A percentile compares a stretch with the other conserved stretches of the same genome.
phyloP scores from a whole-genome alignment of 2,329 filamentous ascomycete species.

The Paramyrothecium sp. region DNA sequence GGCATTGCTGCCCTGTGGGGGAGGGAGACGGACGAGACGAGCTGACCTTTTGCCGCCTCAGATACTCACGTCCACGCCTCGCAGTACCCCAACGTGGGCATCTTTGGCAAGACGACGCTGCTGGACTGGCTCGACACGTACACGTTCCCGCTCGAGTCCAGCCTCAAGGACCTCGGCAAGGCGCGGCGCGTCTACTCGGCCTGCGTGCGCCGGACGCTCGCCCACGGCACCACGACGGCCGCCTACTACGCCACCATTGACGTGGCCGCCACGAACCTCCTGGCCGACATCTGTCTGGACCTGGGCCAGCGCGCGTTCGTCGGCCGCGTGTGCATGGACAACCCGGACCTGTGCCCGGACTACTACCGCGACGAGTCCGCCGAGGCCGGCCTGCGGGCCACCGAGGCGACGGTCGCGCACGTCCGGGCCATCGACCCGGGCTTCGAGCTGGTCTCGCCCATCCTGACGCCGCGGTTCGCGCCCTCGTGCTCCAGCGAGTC shows the following conservation, averaged over 20 bases:
- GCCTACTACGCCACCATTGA: slow-evolving; percentile 94
- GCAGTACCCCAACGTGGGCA: slow-evolving; percentile 90
- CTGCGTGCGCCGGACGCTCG: slow-evolving; percentile 75
- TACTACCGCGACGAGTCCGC: slow-evolving; percentile 77
- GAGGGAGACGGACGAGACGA: neutral
- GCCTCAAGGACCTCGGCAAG: slow-evolving; percentile 60
- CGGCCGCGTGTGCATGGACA: slow-evolving; percentile 95
- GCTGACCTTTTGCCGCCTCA: slow-evolving; percentile 29
- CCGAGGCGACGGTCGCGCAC: slow-evolving; percentile 61
- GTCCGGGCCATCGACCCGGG: slow-evolving; percentile 65
- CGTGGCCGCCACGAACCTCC: slow-evolving; percentile 83
- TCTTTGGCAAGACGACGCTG: slow-evolving; percentile 91
- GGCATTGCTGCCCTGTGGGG: too few species aligned
- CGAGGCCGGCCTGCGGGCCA: slow-evolving; percentile 54
- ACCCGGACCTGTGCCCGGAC: slow-evolving; percentile 59
- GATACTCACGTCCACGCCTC: slow-evolving; percentile 95
- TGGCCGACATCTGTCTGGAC: slow-evolving; percentile 77
- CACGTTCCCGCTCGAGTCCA: slow-evolving; percentile 89
- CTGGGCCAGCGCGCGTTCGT: slow-evolving; percentile 87
- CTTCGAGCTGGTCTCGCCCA: slow-evolving; percentile 67
- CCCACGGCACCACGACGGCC: slow-evolving; percentile 89
- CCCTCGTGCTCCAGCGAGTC: slow-evolving; percentile 58
- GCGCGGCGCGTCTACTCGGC: slow-evolving; percentile 74
- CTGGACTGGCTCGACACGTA: slow-evolving; percentile 93
- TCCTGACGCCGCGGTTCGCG: slow-evolving; percentile 75